phyloP scores from a whole-genome alignment of 2,329 filamentous ascomycete species.

The Pleoardoris graminearum region DNA sequence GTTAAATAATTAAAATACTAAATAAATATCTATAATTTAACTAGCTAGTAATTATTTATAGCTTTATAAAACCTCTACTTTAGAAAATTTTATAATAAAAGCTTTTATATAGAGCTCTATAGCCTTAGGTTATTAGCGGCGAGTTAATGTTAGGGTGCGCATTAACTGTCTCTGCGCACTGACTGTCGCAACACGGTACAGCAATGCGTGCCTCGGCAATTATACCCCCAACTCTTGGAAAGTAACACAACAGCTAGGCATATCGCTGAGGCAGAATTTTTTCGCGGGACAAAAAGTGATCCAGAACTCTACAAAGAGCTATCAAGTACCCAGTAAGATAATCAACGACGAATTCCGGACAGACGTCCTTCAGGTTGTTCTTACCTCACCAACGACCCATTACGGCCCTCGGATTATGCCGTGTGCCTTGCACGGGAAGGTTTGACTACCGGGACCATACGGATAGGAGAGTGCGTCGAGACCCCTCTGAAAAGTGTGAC shows the following conservation, averaged over 20 bases:
- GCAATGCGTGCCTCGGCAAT: no score
- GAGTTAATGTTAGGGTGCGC: no score
- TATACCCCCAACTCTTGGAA: not conserved
- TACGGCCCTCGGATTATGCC: conserved; percentile 1
- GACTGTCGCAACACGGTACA: no score
- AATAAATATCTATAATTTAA: no score
- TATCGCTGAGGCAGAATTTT: not conserved
- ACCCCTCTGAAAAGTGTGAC: not conserved
- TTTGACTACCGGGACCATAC: not conserved
- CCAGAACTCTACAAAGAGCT: not conserved
- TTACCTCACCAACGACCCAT: not conserved
- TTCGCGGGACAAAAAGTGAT: conserved; percentile 2
- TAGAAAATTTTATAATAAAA: no score
- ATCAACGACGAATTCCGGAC: not conserved
- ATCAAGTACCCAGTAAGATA: not conserved
- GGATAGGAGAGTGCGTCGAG: conserved; percentile 1
- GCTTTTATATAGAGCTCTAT: no score
- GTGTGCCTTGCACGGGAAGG: not conserved
- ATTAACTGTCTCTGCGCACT: no score
- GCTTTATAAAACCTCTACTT: no score
- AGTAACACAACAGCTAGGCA: not conserved
- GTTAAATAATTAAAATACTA: no score
- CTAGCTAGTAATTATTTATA: no score
- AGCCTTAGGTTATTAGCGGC: no score
- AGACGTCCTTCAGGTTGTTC: not conserved